These are phyloP conservation scores for Ophioceras dolichostomum DNA, from an alignment of 2,329 filamentous ascomycete genomes.

Conservation along the genomic window DNA sequence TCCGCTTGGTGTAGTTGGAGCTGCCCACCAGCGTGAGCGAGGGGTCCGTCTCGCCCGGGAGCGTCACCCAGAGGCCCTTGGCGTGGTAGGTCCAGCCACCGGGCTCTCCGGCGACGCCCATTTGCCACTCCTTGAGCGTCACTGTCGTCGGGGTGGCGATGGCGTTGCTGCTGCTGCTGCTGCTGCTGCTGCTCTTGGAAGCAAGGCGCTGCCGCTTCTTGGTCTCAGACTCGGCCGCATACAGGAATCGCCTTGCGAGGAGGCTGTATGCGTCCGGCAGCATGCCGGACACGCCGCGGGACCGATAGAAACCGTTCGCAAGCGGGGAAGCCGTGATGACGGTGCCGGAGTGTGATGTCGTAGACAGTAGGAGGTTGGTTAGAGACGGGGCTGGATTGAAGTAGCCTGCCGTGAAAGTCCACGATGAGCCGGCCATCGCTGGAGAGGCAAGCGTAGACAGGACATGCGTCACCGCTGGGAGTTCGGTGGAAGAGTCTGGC, in stretches of 20 bases:
- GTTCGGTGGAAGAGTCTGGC: slow-evolving; percentile 76
- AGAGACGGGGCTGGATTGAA: slow-evolving; percentile 91
- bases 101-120: slow-evolving; percentile 66
- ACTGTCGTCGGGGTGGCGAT: slow-evolving; percentile 40
- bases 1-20: slow-evolving; percentile 91
- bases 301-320: slow-evolving; percentile 92
- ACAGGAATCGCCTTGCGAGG: slow-evolving; percentile 70
- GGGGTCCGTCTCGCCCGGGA: slow-evolving; percentile 53
- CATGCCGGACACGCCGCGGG: slow-evolving; percentile 77
- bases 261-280: slow-evolving; percentile 87
- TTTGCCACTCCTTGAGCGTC: slow-evolving; percentile 74
- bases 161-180: slow-evolving; percentile 22
- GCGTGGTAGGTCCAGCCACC: slow-evolving; percentile 96
- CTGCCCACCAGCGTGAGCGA: slow-evolving; percentile 78
- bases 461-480: slow-evolving; percentile 66
- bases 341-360: slow-evolving; percentile 57
- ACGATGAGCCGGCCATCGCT: slow-evolving; percentile 54
- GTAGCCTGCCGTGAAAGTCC: slow-evolving; percentile 97
- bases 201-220: background rate
- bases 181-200: background rate
- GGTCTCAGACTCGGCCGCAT: slow-evolving; percentile 33
- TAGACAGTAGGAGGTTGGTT: slow-evolving; percentile 65
- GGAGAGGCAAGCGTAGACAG: slow-evolving; percentile 55
- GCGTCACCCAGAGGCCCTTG: slow-evolving; percentile 85
- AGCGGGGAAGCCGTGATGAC: slow-evolving; percentile 87